Evolutionary conservation across 208 protist species (phyloP).

Genomic region (Crithidia sp.): DNA sequence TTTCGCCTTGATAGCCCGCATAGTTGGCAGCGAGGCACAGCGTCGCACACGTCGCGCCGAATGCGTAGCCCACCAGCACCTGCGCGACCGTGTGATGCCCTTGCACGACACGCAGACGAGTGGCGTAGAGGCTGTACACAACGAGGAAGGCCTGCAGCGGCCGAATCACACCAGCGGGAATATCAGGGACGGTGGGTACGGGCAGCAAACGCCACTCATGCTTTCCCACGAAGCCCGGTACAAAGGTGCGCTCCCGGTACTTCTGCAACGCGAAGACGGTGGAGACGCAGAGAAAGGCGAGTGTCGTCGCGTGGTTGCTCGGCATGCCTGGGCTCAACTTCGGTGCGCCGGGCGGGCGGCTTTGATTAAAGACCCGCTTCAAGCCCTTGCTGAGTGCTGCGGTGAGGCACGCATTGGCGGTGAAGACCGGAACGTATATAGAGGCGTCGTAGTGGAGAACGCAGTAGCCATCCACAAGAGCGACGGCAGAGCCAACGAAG

Average conservation of each 20-base stretch:
- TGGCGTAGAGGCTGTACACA: slow-evolving; percentile 45
- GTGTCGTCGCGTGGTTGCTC: slow-evolving; percentile 67
- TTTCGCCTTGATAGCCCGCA: slow-evolving; percentile 29
- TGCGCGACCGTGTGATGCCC: slow-evolving; percentile 62
- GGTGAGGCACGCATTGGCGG: slow-evolving; percentile 38
- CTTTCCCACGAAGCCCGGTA: neutral
- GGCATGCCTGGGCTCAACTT: slow-evolving; percentile 71
- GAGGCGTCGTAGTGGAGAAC: slow-evolving; percentile 22
- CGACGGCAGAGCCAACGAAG: slow-evolving; percentile 38
- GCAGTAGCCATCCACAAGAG: slow-evolving; percentile 45
- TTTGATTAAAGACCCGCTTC: slow-evolving; percentile 59
- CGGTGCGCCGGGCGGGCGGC: slow-evolving; percentile 45
- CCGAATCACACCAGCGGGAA: neutral
- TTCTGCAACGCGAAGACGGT: slow-evolving; percentile 35
- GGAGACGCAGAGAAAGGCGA: slow-evolving; percentile 46
- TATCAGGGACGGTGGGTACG: slow-evolving; percentile 5
- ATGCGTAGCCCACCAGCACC: slow-evolving; percentile 44
- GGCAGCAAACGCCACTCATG: neutral
- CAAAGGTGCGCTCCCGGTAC: neutral
- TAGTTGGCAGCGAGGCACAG: slow-evolving; percentile 41
- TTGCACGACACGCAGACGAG: slow-evolving; percentile 38
- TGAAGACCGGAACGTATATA: slow-evolving; percentile 53
- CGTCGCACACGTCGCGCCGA: slow-evolving; percentile 30
- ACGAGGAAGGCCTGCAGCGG: slow-evolving; percentile 33
- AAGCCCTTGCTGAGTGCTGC: slow-evolving; percentile 48